phyloP scores from a whole-genome alignment of 106 monocot genomes.

The Chionographis japonica region DNA sequence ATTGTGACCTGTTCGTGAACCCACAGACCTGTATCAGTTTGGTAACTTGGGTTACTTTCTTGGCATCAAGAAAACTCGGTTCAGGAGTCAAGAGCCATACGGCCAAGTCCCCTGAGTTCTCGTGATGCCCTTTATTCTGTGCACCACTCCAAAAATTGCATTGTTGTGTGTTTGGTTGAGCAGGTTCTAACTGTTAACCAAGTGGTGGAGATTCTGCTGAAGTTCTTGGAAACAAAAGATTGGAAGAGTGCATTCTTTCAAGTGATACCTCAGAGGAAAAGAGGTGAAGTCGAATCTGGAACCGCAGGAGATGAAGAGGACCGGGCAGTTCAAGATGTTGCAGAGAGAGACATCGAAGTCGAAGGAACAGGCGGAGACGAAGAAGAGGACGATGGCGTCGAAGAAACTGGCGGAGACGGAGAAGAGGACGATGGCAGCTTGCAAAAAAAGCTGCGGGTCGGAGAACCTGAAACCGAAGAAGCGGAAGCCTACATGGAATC shows the following conservation, averaged over 20 bases:
- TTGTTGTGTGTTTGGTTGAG: constrained; percentile 1
- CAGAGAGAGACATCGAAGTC: constrained; percentile 8
- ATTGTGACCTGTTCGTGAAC: no score
- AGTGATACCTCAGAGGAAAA: constrained; percentile 93
- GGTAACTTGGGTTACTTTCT: no score
- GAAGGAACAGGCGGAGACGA: constrained; percentile 2
- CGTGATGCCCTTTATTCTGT: no score
- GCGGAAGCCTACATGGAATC: not conserved
- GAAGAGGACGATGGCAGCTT: not conserved
- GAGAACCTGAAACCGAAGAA: not conserved
- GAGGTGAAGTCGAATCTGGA: constrained; percentile 33
- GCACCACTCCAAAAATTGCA: no score
- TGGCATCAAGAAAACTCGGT: no score
- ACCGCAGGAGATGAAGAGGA: constrained; percentile 15
- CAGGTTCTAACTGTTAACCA: constrained; percentile 99
- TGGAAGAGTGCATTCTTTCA: constrained; percentile 95
- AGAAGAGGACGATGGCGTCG: constrained; percentile 1
- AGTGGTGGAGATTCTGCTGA: constrained; percentile 92
- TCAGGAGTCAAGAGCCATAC: no score
- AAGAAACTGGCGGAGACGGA: constrained; percentile 12
- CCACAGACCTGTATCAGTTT: no score
- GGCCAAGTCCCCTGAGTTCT: no score
- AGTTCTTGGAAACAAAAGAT: constrained; percentile 81
- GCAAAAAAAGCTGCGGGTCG: not conserved
- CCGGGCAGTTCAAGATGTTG: constrained; percentile 7